Conservation (phyloP, 2,329 filamentous ascomycete species). For the Trichophyton schoenleinii region DNA sequence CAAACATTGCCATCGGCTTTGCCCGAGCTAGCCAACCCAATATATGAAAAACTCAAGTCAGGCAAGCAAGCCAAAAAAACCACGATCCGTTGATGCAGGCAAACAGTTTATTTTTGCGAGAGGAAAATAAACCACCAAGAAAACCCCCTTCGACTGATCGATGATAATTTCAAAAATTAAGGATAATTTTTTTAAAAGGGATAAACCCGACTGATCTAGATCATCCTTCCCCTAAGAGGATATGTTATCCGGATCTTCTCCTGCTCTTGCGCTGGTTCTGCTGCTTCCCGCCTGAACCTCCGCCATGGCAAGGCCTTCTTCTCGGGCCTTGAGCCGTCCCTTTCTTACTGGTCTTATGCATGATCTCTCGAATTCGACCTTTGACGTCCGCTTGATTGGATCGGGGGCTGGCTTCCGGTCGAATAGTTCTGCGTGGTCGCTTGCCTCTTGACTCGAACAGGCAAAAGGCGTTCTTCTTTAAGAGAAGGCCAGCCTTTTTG, state of each 20-base stretch:
- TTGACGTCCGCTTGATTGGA: neutral
- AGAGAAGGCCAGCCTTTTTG: too few relatives aligned
- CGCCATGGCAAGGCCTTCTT: neutral
- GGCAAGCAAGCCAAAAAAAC: too few relatives aligned
- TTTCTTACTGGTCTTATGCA: neutral
- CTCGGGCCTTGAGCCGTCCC: neutral
- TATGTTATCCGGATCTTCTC: neutral
- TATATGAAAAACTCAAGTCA: too few relatives aligned
- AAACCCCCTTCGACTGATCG: too few relatives aligned
- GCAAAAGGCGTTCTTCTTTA: neutral
- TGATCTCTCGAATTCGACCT: neutral
- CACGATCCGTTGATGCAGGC: too few relatives aligned
- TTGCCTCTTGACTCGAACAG: neutral
- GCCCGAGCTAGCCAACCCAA: too few relatives aligned
- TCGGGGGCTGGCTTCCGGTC: neutral
- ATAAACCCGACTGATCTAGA: neutral
- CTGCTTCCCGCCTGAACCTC: neutral
- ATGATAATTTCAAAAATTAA: too few relatives aligned
- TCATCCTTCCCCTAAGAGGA: neutral
- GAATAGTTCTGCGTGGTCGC: neutral
- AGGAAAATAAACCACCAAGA: too few relatives aligned
- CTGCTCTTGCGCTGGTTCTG: too few relatives aligned
- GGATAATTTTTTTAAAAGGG: too few relatives aligned
- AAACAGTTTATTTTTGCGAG: too few relatives aligned
- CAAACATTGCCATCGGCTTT: too few relatives aligned